Conservation (phyloP, 805 yeast genomes). For the Maudiozyma barnettii region DNA sequence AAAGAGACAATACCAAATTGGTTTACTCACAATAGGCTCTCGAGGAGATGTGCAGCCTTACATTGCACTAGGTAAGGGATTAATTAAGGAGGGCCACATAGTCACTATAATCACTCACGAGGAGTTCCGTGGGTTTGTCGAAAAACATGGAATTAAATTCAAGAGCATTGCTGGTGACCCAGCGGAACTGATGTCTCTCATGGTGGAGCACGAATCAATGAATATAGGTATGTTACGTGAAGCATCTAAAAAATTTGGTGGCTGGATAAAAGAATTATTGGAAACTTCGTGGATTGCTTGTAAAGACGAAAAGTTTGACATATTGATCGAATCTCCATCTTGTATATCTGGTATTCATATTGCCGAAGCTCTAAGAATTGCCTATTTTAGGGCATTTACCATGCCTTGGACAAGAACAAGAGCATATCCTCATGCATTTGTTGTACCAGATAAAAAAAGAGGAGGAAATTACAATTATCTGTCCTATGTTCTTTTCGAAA, state of each 20-base stretch:
- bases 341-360: conserved; percentile 94
- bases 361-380: conserved; percentile 83
- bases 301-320: conserved; percentile 50
- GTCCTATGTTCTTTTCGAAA: conserved; percentile 89
- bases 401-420: conserved; percentile 98
- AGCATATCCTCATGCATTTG: conserved; percentile 93
- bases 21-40: conserved; percentile 81
- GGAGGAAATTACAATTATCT: conserved; percentile 90
- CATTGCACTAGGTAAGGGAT: conserved; percentile 76
- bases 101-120: conserved; percentile 79
- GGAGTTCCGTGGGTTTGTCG: conserved; percentile 74
- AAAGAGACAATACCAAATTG: conserved; percentile 44
- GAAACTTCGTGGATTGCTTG: conserved; percentile 79
- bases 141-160: conserved; percentile 55
- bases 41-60: conserved; percentile 97
- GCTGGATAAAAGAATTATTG: conserved; percentile 74
- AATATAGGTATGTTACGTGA: conserved; percentile 76
- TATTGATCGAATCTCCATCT: conserved; percentile 89
- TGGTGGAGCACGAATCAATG: conserved; percentile 86
- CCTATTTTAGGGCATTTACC: conserved; percentile 90
- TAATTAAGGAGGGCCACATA: conserved; percentile 69
- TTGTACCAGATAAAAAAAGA: conserved; percentile 85
- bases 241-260: conserved; percentile 67
- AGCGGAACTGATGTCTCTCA: conserved; percentile 78
- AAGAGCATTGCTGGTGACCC: conserved; percentile 85